phyloP scores from a whole-genome alignment of 2,329 filamentous ascomycete genomes.

The Colletotrichum limetticola region DNA sequence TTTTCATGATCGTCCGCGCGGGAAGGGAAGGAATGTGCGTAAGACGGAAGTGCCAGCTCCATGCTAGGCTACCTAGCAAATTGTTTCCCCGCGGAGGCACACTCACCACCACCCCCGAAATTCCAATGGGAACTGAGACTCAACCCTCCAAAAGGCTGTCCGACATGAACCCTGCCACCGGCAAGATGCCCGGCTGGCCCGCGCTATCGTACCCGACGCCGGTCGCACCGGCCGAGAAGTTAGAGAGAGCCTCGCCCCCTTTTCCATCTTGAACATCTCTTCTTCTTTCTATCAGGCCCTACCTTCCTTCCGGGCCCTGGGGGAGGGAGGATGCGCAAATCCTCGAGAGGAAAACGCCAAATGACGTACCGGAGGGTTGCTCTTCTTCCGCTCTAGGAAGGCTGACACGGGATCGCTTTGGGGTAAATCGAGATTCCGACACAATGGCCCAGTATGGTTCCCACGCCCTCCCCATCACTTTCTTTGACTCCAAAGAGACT shows the following conservation, averaged over 20 bases:
- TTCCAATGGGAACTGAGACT: background rate
- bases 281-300: background rate
- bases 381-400: constrained; percentile 30
- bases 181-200: background rate
- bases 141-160: background rate
- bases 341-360: constrained; percentile 1
- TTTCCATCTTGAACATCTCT: background rate
- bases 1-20: constrained; percentile 24
- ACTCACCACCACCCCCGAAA: background rate
- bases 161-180: background rate
- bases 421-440: constrained; percentile 26
- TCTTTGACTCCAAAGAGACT: background rate
- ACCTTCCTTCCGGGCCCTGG: background rate
- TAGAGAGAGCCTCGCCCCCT: background rate
- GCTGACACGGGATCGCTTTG: constrained; percentile 30
- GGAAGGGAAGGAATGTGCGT: constrained; percentile 10
- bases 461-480: background rate
- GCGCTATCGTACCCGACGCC: background rate
- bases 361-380: constrained; percentile 25
- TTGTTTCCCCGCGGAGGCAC: constrained; percentile 6
- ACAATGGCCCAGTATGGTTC: background rate
- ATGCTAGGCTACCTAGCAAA: background rate
- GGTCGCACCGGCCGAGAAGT: constrained; percentile 4
- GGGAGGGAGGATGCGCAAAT: background rate
- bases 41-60: constrained; percentile 1